A percentile compares a stretch with the other conserved stretches of the same genome.
These are phyloP conservation scores for Cyberlindnera galapagoensis DNA, from an alignment of 805 yeast species.

Conservation along the genomic window DNA sequence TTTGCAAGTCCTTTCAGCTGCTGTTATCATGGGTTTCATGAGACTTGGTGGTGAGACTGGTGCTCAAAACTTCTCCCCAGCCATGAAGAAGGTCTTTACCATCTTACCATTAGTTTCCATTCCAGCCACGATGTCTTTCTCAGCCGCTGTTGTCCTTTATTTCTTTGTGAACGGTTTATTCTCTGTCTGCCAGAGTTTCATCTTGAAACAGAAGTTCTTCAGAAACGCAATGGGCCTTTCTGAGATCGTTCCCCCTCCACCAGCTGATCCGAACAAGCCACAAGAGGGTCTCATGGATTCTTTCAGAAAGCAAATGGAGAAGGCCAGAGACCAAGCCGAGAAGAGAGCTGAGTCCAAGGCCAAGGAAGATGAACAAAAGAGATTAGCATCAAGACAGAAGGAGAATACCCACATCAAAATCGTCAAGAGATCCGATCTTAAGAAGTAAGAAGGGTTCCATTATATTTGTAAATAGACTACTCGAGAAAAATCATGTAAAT, in stretches of 20 bases:
- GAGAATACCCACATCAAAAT: constrained; percentile 21
- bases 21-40: constrained; percentile 66
- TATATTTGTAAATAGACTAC: no score
- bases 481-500: no score
- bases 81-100: constrained; percentile 62
- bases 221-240: constrained; percentile 55
- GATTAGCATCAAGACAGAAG: constrained; percentile 26
- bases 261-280: constrained; percentile 25
- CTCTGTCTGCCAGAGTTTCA: constrained; percentile 65
- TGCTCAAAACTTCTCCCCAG: constrained; percentile 56
- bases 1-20: constrained; percentile 76
- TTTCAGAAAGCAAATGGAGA: constrained; percentile 33
- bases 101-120: constrained; percentile 76
- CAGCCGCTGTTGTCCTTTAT: constrained; percentile 80
- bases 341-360: constrained; percentile 31
- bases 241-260: constrained; percentile 51
- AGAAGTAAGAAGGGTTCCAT: constrained; percentile 9
- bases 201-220: constrained; percentile 53
- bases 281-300: constrained; percentile 31
- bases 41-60: constrained; percentile 91
- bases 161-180: constrained; percentile 75
- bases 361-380: constrained; percentile 27
- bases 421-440: constrained; percentile 16
- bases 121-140: constrained; percentile 80
- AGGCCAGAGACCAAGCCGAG: constrained; percentile 33